phyloP scores from a whole-genome alignment of 352 stramenopile genomes.

The Discostella stelligera region DNA sequence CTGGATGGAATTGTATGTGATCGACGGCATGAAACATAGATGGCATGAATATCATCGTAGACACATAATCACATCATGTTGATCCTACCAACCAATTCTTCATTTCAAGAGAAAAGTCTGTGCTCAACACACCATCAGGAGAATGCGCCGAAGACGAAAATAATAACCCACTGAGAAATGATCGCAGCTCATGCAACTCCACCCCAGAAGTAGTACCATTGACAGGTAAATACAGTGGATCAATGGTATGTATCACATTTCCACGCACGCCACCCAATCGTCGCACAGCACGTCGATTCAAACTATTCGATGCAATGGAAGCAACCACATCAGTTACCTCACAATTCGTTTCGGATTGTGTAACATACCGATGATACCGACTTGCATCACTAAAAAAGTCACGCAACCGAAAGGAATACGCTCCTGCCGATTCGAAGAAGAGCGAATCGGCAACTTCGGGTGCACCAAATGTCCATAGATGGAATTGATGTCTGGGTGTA shows the following conservation, averaged over 20 bases:
- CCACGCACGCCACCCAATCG: constrained; percentile 26
- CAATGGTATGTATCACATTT: constrained; percentile 24
- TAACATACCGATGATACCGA: constrained; percentile 53
- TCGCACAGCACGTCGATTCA: constrained; percentile 21
- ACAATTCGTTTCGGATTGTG: constrained; percentile 24
- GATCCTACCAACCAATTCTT: constrained; percentile 18
- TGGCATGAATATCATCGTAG: not conserved
- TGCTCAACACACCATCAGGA: constrained; percentile 5
- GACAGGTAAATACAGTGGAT: constrained; percentile 8
- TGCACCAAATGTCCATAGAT: constrained; percentile 58
- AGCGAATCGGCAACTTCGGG: constrained; percentile 45
- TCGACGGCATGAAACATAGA: too few species aligned
- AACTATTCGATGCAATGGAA: constrained; percentile 10
- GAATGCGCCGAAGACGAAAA: not conserved
- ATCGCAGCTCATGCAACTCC: constrained; percentile 26
- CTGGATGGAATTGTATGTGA: too few species aligned
- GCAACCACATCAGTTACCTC: constrained; percentile 20
- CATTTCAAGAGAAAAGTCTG: constrained; percentile 18
- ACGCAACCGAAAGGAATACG: constrained; percentile 13
- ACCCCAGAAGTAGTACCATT: constrained; percentile 12
- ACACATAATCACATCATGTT: not conserved
- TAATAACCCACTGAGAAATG: constrained; percentile 6
- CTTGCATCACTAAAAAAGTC: constrained; percentile 32
- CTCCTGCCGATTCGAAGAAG: constrained; percentile 42
- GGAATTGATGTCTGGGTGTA: constrained; percentile 18